Evolutionary conservation across 164 flowering plant species (phyloP), one percentile per base, ranked within the genome.

Genomic region (Aristolochia contorta): DNA sequence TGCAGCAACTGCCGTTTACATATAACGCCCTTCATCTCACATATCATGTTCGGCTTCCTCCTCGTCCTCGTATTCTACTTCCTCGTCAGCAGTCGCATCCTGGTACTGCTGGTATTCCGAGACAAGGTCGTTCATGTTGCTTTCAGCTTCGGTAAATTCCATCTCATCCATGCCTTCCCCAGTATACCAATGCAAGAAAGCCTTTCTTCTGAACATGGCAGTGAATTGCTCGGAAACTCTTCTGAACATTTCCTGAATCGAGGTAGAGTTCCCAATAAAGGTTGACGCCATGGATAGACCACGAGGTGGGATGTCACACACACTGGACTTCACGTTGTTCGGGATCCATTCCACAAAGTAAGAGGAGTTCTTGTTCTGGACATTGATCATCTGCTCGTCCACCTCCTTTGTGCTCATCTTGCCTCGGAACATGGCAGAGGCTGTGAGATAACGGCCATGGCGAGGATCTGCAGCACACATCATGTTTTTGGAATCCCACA

Each of bases 401-500:
- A 80, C 84, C 54, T 80, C 84, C 66, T 81, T 81, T 53, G 85
- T 82, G 73, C 83, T 79, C 87, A 82, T 82, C 69, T 82, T 83
- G 30, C 87, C 87, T 27, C 87, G 60, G 72, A 83, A 83, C 87
- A 83, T 83, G 60, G 87, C 87, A 16, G 86, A 81, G 19, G 85
- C 85, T 45, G 85, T 81, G 54, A 81, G 78, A 71, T 81, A 81
- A 23, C 85, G 76, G 1, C 85, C 85, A 55, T 81, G 85, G 49
- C 85, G 74, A 14, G 85, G 85, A 65, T 80, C 84, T 25, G 85
- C 85, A 16, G 85, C 82, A 57, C 85, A 81, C 85, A 81, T 81
- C 85, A 81, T 81, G 70, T 81, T 81, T 73, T 81, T 81, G 12
- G 85, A 43, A 69, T 82, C 87, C 87, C 87, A 83, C 87, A 83